Percentiles rank a stretch among this genome's conserved stretches.
These are phyloP conservation scores for Pholiota microspora DNA, from an alignment of 768 basidiomycete genomes.

Conservation along the genomic window DNA sequence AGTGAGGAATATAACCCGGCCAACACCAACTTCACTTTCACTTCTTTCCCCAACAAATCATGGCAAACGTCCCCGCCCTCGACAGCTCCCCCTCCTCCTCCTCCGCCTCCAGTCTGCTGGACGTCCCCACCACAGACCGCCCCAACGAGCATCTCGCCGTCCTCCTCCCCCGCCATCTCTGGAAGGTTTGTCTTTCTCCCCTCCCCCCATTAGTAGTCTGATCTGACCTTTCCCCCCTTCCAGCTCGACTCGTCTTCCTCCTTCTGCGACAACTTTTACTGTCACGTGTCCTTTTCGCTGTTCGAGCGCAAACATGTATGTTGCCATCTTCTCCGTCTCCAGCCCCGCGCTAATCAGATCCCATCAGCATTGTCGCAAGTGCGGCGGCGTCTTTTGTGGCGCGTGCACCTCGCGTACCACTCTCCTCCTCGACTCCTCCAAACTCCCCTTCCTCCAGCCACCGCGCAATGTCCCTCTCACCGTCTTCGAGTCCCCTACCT, in stretches of 20 bases:
- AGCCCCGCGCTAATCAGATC: constrained; percentile 14
- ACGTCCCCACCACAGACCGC: constrained; percentile 28
- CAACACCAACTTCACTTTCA: neutral
- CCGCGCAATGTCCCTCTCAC: constrained; percentile 65
- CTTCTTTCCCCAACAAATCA: constrained; percentile 6
- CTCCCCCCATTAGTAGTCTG: neutral
- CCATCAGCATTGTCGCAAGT: constrained; percentile 77
- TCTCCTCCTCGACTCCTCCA: constrained; percentile 69
- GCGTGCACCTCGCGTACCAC: constrained; percentile 60
- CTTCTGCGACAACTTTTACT: constrained; percentile 73
- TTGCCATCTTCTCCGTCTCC: constrained; percentile 16
- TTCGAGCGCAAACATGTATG: constrained; percentile 76
- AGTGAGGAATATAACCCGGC: constrained; percentile 17
- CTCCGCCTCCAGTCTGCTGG: constrained; percentile 24
- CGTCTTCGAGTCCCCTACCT: constrained; percentile 53
- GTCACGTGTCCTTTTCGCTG: constrained; percentile 61
- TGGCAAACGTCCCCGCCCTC: constrained; percentile 17
- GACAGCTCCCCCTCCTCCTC: constrained; percentile 28
- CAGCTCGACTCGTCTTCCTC: constrained; percentile 63
- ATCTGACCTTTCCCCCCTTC: constrained; percentile 18
- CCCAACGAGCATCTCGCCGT: constrained; percentile 79
- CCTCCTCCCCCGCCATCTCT: constrained; percentile 62
- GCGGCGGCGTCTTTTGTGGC: constrained; percentile 74
- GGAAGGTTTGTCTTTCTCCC: constrained; percentile 56
- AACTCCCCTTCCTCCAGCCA: constrained; percentile 67